Evolutionary conservation across 2,329 filamentous ascomycete species (phyloP).

Genomic region (Aspergillus pseudotamarii): DNA sequence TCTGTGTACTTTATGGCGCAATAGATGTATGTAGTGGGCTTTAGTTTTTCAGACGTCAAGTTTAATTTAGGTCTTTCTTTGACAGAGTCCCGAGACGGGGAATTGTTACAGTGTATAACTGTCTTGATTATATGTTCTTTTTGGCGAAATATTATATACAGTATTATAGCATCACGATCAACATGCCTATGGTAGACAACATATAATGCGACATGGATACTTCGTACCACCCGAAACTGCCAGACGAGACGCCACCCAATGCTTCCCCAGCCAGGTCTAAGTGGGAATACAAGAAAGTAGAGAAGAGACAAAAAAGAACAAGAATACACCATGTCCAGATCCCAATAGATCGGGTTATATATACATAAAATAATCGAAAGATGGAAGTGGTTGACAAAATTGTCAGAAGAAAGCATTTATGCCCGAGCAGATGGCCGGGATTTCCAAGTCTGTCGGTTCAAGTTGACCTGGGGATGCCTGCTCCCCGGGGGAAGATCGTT

Average conservation of each 20-base stretch:
- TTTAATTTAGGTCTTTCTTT: background rate
- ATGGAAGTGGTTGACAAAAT: background rate
- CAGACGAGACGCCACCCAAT: slow-evolving; percentile 35
- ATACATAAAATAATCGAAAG: slow-evolving; percentile 13
- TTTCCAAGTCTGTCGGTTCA: slow-evolving; percentile 39
- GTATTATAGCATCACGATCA: slow-evolving; percentile 5
- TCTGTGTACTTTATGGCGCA: background rate
- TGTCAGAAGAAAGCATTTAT: slow-evolving; percentile 12
- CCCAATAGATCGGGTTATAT: slow-evolving; percentile 17
- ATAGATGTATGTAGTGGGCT: background rate
- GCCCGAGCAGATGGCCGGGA: slow-evolving; percentile 34
- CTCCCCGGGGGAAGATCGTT: slow-evolving; percentile 28
- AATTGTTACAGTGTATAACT: background rate
- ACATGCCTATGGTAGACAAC: slow-evolving; percentile 8
- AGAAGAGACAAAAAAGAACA: slow-evolving; percentile 13
- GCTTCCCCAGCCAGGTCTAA: slow-evolving; percentile 27
- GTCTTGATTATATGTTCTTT: slow-evolving; percentile 2
- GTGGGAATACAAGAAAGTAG: slow-evolving; percentile 22
- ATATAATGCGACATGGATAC: slow-evolving; percentile 7
- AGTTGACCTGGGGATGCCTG: slow-evolving; percentile 35
- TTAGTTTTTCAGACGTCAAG: too few relatives aligned
- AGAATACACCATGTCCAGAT: slow-evolving; percentile 14
- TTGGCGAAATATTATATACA: background rate
- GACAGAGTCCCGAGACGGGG: background rate
- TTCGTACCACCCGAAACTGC: slow-evolving; percentile 6